Evolutionary conservation across 352 stramenopile species (phyloP), one percentile per base, ranked within the genome.

Genomic region (Phytophthora sansomeana): DNA sequence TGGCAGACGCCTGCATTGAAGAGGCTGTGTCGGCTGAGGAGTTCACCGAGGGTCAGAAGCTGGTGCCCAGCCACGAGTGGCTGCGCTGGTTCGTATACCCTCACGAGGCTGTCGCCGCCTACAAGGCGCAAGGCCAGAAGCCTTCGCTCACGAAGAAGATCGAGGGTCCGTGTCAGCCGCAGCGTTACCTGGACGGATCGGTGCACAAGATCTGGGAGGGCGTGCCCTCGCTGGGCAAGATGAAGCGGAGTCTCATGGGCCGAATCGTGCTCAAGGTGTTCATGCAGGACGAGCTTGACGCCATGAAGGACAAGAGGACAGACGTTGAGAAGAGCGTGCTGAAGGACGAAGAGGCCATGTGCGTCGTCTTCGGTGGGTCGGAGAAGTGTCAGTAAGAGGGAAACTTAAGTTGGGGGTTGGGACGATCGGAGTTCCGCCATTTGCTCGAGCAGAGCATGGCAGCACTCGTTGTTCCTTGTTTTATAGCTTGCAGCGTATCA

Each of bases 1-100:
- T 75, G 24, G 65, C 69, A 1, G 55, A 77, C 16, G 26, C n/a
- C 4, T 74, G 65, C 35, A 74, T 75, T 16, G 43, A 66, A 29
- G 46, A 74, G 19, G 69, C 66, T 14, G 51, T 43, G 35, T 58
- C 47, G 32, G 10, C 11, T 8, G 57, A 63, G n/a, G 28, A 57
- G 17, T 41, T 64, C n/a, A 32, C 47, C 1, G 56, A 67, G 16
- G 51, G 50, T 6, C 59, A 78, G 24, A 76, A 66, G 53, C 48
- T 78, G 17, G 28, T 53, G 5, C 11, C 44, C 2, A 62, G 41
- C 5, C 65, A 78, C 66, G 73, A 81, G 30, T 60, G 41, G 29
- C 48, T 81, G 39, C 73, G 73, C 30, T 81, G 73, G 73, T 81
- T 81, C 57, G 62, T 68, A 41, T 81, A 81, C 38, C 61, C 73